Evolutionary conservation across 164 flowering plant genomes (phyloP).

Genomic region (Sextonia rubra): DNA sequence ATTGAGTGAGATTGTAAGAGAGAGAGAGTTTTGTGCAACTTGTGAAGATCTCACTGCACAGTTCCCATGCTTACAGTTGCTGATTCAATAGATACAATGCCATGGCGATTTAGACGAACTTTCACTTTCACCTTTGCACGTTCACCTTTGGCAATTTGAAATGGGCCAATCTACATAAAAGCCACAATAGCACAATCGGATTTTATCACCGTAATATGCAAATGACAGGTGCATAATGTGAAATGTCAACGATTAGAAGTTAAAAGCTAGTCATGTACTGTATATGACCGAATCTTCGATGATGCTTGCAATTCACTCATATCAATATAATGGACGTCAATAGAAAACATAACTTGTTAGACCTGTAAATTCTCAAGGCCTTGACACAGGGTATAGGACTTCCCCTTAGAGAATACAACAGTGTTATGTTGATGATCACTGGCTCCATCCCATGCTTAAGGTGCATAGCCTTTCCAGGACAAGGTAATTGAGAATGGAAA

Average conservation of each 20-base stretch:
- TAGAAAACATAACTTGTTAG: conserved; percentile 60
- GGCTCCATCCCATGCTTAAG: conserved; percentile 55
- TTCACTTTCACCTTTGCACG: conserved; percentile 76
- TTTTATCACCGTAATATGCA: background rate
- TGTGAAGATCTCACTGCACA: background rate
- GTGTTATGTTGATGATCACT: conserved; percentile 58
- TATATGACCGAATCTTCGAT: conserved; percentile 72
- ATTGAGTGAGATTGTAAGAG: background rate
- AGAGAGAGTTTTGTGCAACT: background rate
- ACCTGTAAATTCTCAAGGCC: conserved; percentile 70
- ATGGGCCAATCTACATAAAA: conserved; percentile 52
- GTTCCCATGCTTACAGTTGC: conserved; percentile 58
- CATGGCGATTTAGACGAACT: conserved; percentile 76
- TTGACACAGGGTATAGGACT: conserved; percentile 76
- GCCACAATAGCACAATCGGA: background rate
- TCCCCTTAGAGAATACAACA: conserved; percentile 73
- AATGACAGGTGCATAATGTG: background rate
- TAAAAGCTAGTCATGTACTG: conserved; percentile 31
- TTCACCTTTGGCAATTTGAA: conserved; percentile 66
- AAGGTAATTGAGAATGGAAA: conserved; percentile 74
- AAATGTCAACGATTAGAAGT: too few relatives aligned
- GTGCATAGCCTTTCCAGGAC: conserved; percentile 71
- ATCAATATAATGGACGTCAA: conserved; percentile 77
- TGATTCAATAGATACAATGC: conserved; percentile 80
- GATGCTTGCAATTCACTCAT: conserved; percentile 52